Evolutionary conservation across 2,329 filamentous ascomycete species (phyloP).

Genomic region (Penicillium sclerotiorum): DNA sequence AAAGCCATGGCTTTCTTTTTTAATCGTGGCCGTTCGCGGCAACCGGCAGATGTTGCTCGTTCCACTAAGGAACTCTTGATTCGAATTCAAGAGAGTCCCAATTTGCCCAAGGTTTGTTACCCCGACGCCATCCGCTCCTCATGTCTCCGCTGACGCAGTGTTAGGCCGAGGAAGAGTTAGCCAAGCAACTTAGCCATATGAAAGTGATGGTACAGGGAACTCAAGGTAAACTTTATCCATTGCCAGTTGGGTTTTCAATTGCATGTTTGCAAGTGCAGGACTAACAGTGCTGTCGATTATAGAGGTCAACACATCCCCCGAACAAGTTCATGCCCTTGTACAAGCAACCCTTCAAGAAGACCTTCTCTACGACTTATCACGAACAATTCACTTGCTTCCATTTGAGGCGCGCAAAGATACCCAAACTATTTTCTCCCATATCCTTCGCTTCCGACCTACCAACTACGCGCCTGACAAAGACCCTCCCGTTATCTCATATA

Average conservation of each 20-base stretch:
- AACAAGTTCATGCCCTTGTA: conserved; percentile 85
- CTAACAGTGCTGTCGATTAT: conserved; percentile 18
- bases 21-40: conserved; percentile 63
- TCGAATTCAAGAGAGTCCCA: conserved; percentile 62
- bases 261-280: conserved; percentile 5
- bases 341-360: conserved; percentile 85
- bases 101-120: conserved; percentile 56
- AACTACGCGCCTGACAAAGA: conserved; percentile 65
- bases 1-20: conserved; percentile 70
- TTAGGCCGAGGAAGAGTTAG: conserved; percentile 81
- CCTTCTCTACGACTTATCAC: conserved; percentile 79
- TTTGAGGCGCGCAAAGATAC: conserved; percentile 97
- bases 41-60: conserved; percentile 63
- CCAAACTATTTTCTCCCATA: conserved; percentile 92
- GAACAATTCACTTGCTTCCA: conserved; percentile 79
- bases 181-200: conserved; percentile 84
- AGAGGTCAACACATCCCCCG: conserved; percentile 85
- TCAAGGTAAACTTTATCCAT: conserved; percentile 60
- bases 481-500: conserved; percentile 83
- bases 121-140: conserved; percentile 55
- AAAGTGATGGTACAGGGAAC: conserved; percentile 92
- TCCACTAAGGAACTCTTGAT: conserved; percentile 65
- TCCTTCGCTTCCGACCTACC: conserved; percentile 82
- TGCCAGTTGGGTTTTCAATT: conserved; percentile 5
- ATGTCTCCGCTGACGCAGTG: conserved; percentile 55